Percentiles rank a stretch among this genome's conserved stretches.
Conservation (phyloP, 1,284 basidiomycete species). For the Porogramme epimiltina region DNA sequence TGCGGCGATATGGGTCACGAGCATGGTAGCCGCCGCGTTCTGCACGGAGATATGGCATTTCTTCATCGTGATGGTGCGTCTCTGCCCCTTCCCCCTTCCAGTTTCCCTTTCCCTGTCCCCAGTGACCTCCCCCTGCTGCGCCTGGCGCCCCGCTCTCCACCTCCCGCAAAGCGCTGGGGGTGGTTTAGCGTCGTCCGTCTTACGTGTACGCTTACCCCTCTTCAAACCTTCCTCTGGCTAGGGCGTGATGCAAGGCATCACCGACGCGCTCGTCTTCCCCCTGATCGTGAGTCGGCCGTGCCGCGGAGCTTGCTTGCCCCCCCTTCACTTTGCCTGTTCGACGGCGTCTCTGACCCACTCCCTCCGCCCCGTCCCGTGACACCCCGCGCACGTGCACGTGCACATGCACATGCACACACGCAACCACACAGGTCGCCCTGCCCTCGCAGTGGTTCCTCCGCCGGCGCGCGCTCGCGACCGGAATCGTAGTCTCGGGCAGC, state of each 20-base stretch:
- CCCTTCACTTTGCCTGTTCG: too few species aligned
- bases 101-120: too few species aligned
- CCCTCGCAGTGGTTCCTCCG: conserved; percentile 25
- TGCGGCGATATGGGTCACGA: conserved; percentile 24
- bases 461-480: conserved; percentile 17
- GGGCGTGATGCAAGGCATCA: conserved; percentile 23
- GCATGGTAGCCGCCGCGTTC: conserved; percentile 28
- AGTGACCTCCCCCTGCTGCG: too few species aligned
- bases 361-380: too few species aligned
- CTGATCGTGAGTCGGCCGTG: conserved; percentile 16
- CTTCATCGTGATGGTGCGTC: conserved; percentile 27
- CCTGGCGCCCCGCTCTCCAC: too few species aligned
- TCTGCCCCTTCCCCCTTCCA: not conserved
- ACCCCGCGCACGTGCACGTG: not conserved
- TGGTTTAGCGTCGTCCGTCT: not conserved
- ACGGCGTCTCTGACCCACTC: not conserved
- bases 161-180: too few species aligned
- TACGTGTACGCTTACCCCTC: not conserved
- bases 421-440: conserved; percentile 13
- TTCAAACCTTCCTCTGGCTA: not conserved
- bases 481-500: conserved; percentile 23
- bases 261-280: conserved; percentile 21
- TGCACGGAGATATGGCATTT: conserved; percentile 31
- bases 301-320: too few species aligned
- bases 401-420: too few species aligned